Percentiles rank a stretch among this genome's conserved stretches.
Conservation (phyloP, 83 land plant genomes). For the Picea abies region DNA sequence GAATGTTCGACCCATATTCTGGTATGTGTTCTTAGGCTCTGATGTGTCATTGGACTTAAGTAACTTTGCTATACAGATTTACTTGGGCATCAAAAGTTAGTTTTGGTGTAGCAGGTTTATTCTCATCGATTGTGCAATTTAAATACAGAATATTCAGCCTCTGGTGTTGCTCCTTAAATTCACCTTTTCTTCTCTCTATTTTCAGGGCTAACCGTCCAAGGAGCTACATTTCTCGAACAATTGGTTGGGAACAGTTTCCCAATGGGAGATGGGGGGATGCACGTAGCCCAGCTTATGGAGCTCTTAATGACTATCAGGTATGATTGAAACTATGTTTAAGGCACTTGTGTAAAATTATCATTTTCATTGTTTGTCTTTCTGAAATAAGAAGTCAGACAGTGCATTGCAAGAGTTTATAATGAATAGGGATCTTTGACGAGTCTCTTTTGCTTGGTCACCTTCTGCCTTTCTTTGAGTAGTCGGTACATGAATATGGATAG, state of each 20-base stretch:
- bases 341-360: not conserved
- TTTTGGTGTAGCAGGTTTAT: not conserved
- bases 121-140: not conserved
- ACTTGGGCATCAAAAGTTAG: too few relatives aligned
- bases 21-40: conserved; percentile 45
- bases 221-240: conserved; percentile 90
- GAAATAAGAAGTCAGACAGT: not conserved
- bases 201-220: conserved; percentile 96
- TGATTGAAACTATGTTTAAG: not conserved
- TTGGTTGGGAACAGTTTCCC: conserved; percentile 88
- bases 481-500: not conserved
- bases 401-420: not conserved
- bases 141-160: not conserved
- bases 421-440: conserved; percentile 1
- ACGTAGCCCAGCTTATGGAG: conserved; percentile 91
- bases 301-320: conserved; percentile 85
- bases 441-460: not conserved
- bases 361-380: not conserved
- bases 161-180: not conserved
- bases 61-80: too few relatives aligned
- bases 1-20: conserved; percentile 96
- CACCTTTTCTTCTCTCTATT: not conserved
- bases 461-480: not conserved
- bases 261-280: conserved; percentile 92
- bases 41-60: not conserved